Conservation (phyloP, 805 yeast genomes). For the Nakazawaea populi region DNA sequence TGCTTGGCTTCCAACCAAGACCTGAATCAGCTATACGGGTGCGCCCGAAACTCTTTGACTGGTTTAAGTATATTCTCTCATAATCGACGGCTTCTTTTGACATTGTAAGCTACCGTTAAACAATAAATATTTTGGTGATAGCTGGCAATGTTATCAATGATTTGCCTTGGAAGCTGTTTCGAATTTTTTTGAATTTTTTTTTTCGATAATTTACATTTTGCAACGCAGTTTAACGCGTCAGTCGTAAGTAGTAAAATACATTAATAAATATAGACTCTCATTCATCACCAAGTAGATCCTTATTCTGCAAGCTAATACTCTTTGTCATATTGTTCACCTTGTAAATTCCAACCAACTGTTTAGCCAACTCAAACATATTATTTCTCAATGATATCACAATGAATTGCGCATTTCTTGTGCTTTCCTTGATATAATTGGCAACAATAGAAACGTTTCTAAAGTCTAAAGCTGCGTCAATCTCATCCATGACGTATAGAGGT, state of each 20-base stretch:
- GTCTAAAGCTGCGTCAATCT: constrained; percentile 97
- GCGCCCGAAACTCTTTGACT: constrained; percentile 76
- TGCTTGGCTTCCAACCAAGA: constrained; percentile 84
- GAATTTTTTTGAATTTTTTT: not conserved
- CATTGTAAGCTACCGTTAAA: not conserved
- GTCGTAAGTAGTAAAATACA: not conserved
- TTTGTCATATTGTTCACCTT: constrained; percentile 87
- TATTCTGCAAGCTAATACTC: constrained; percentile 73
- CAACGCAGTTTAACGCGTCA: not conserved
- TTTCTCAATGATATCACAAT: constrained; percentile 92
- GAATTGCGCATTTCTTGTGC: constrained; percentile 95
- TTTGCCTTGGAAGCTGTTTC: not conserved
- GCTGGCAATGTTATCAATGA: no score
- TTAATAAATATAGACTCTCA: not conserved
- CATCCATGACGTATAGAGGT: constrained; percentile 97
- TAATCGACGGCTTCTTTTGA: constrained; percentile 49
- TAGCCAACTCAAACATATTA: constrained; percentile 96
- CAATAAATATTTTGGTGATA: no score
- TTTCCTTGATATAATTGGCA: constrained; percentile 92
- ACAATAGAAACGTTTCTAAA: constrained; percentile 96
- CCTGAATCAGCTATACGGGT: constrained; percentile 97
- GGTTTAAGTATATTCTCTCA: constrained; percentile 86
- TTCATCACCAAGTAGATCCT: constrained; percentile 29
- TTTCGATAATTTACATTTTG: not conserved
- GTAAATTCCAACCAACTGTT: constrained; percentile 91